phyloP scores from a whole-genome alignment of 2,329 filamentous ascomycete species.

The Thermothelomyces thermophilus region DNA sequence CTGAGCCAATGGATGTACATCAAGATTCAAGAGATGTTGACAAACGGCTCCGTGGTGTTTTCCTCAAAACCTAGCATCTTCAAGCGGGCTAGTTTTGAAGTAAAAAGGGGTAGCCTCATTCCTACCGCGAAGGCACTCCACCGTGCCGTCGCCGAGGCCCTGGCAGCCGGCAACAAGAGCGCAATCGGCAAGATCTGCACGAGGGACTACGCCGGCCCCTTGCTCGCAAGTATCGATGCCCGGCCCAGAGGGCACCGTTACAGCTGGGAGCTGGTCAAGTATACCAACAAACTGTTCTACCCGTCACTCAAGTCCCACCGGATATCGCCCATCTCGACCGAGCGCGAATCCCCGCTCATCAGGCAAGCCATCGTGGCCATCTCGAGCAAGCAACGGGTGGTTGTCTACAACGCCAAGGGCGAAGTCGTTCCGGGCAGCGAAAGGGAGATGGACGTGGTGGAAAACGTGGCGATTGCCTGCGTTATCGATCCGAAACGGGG shows the following conservation, averaged over 20 bases:
- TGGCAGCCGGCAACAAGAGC: conserved; percentile 51
- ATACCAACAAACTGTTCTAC: conserved; percentile 37
- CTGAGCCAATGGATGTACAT: conserved; percentile 13
- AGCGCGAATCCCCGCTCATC: conserved; percentile 35
- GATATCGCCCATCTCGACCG: conserved; percentile 40
- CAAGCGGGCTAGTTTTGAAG: conserved; percentile 38
- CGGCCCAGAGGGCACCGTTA: conserved; percentile 41
- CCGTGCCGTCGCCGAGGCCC: conserved; percentile 52
- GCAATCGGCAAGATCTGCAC: conserved; percentile 49
- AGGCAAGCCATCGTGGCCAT: conserved; percentile 58
- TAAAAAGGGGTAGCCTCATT: conserved; percentile 36
- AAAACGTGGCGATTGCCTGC: conserved; percentile 59
- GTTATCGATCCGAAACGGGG: conserved; percentile 37
- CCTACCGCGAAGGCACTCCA: conserved; percentile 55
- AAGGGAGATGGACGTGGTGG: conserved; percentile 48
- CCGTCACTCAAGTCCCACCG: conserved; percentile 52
- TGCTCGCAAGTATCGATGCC: conserved; percentile 47
- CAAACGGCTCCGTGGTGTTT: conserved; percentile 37
- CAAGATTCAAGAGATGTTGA: conserved; percentile 32
- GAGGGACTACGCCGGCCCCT: conserved; percentile 42
- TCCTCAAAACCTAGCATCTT: conserved; percentile 41
- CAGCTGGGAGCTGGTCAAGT: conserved; percentile 49
- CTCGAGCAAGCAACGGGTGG: conserved; percentile 48
- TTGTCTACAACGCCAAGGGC: conserved; percentile 33
- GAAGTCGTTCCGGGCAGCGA: conserved; percentile 39